Evolutionary conservation across 176 grass and related monocot species (phyloP).

Genomic region (Elymus sibiricus): DNA sequence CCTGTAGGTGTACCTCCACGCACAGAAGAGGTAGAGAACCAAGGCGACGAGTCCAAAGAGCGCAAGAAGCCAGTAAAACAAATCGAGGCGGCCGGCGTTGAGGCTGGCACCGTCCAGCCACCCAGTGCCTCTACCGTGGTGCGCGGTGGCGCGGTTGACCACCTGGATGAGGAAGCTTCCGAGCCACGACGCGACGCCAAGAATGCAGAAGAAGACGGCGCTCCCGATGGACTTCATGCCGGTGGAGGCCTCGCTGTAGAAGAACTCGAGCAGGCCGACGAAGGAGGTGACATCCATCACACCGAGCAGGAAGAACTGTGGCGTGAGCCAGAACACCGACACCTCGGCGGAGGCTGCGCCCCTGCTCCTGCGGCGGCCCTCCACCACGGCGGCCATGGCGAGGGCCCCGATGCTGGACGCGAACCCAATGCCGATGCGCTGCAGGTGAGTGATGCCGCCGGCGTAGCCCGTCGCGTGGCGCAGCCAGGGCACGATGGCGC

Average conservation of each 20-base stretch:
- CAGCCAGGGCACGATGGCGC: constrained; percentile 1
- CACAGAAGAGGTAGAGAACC: constrained; percentile 50
- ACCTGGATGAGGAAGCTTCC: constrained; percentile 55
- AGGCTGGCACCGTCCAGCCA: constrained; percentile 74
- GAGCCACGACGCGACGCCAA: constrained; percentile 57
- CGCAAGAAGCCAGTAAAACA: constrained; percentile 72
- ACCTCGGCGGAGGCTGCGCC: constrained; percentile 20
- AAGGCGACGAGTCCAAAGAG: constrained; percentile 25
- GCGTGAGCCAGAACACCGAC: constrained; percentile 64
- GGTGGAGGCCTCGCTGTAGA: constrained; percentile 62
- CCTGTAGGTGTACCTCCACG: constrained; percentile 58
- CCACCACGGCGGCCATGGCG: constrained; percentile 44
- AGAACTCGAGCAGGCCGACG: constrained; percentile 82
- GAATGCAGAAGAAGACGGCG: constrained; percentile 71
- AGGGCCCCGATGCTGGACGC: constrained; percentile 34
- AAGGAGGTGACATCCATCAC: constrained; percentile 83
- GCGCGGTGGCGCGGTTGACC: constrained; percentile 48
- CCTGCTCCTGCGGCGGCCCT: constrained; percentile 44
- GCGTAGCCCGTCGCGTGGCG: constrained; percentile 41
- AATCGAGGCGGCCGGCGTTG: constrained; percentile 56
- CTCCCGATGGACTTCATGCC: constrained; percentile 88
- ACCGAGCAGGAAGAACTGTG: constrained; percentile 74
- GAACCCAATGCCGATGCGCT: constrained; percentile 73
- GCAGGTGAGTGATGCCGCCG: constrained; percentile 68
- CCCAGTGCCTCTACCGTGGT: constrained; percentile 32